phyloP scores from a whole-genome alignment of 2,329 filamentous ascomycete genomes.

The Penicillium sp. region DNA sequence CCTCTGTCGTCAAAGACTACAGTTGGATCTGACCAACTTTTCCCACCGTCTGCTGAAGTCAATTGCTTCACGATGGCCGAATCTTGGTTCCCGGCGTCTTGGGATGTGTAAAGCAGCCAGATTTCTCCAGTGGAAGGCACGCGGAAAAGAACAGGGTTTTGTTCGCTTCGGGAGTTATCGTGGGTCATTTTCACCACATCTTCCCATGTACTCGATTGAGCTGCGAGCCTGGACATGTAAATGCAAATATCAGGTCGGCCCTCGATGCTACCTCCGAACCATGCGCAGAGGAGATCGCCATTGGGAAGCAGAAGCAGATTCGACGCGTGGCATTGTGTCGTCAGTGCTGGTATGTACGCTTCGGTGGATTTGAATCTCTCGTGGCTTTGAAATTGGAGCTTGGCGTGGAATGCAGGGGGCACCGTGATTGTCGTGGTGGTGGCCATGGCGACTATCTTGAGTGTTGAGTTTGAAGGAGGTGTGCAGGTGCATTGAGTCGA shows the following conservation, averaged over 20 bases:
- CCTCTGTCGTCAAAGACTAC: slow-evolving; percentile 41
- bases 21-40: slow-evolving; percentile 40
- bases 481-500: background rate
- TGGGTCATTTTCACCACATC: slow-evolving; percentile 41
- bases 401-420: slow-evolving; percentile 4
- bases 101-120: slow-evolving; percentile 51
- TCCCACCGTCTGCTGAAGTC: slow-evolving; percentile 39
- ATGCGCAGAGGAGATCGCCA: slow-evolving; percentile 47
- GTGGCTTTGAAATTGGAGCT: background rate
- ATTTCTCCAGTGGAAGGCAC: slow-evolving; percentile 38
- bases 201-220: slow-evolving; percentile 36
- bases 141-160: slow-evolving; percentile 49
- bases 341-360: slow-evolving; percentile 41
- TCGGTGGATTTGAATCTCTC: slow-evolving; percentile 10
- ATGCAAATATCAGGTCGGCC: slow-evolving; percentile 50
- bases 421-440: background rate
- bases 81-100: slow-evolving; percentile 50
- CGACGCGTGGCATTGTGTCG: slow-evolving; percentile 50
- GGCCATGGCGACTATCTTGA: slow-evolving; percentile 3
- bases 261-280: slow-evolving; percentile 52
- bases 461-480: too few species aligned
- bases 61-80: slow-evolving; percentile 43
- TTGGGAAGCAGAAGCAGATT: slow-evolving; percentile 47
- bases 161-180: slow-evolving; percentile 47
- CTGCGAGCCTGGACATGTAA: slow-evolving; percentile 42